Evolutionary conservation across 1,284 basidiomycete species (phyloP), one percentile per base, ranked within the genome.

Genomic region (Phylloboletellus chloephorus): DNA sequence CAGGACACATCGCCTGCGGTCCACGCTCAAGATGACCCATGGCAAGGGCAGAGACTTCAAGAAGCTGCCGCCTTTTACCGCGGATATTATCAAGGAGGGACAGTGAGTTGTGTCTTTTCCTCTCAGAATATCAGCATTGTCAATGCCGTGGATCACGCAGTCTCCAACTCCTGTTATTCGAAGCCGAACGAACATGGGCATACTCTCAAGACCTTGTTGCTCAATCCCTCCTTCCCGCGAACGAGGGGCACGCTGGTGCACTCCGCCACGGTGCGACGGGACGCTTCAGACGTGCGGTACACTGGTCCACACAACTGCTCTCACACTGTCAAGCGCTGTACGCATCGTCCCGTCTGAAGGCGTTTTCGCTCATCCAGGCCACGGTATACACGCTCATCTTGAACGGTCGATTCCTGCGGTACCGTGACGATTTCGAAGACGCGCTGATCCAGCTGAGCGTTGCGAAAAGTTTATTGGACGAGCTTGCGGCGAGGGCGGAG

Each of bases 31-130:
- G 57, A 76, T 83, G 63, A 93, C 89, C 9, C 89, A 93, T 53
- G 91, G 90, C 11, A 91, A 88, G 60, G 89, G 88, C 20, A 82
- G 84, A 53, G 85, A 88, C 35, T 97, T 90, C 73, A 94, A 90
- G 68, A 88, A 88, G 54, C 59, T 84, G 16, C 74, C 87, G 10
- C 64, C 76, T 8, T 60, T 90, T 37, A 77, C 73, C 17, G 64
- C 72, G 11, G 84, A 86, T 13, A 73, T 66, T 35, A 70, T 84
- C 52, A 86, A 79, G 60, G 82, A 87, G 51, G 85, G 82, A 60
- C 83, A 90, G 90, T 93, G 59, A 63, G 88, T 73, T 28, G 9
- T 39, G n/a, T 21, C 37, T 13, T 30, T 23, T 17, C 42, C n/a
- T 43, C 17, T 24, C 30, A 7, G 0, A 15, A 20, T 32, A 26